Conservation (phyloP, 2,329 filamentous ascomycete genomes). For the Exophiala alcalophila region DNA sequence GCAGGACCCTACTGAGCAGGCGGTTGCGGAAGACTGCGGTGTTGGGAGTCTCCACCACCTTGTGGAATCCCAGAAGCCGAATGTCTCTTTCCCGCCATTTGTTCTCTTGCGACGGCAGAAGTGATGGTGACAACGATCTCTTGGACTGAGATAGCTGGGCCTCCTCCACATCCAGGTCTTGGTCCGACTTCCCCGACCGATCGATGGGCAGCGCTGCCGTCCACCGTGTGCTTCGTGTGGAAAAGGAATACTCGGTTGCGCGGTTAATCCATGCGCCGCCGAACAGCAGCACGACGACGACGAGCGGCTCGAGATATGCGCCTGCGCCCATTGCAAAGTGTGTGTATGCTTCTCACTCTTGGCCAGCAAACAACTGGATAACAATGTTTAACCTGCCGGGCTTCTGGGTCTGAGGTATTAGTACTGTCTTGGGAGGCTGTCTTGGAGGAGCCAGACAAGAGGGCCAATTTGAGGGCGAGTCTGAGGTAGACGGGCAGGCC, state of each 20-base stretch:
- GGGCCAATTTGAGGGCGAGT: too few species aligned
- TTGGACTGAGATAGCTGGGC: conserved; percentile 23
- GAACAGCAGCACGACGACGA: conserved; percentile 59
- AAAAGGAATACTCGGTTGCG: conserved; percentile 38
- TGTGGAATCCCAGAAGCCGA: conserved; percentile 45
- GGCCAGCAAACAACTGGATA: too few species aligned
- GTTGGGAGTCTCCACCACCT: conserved; percentile 58
- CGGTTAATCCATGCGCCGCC: conserved; percentile 63
- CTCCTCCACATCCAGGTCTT: conserved; percentile 18
- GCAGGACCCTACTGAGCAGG: conserved; percentile 61
- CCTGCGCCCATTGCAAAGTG: conserved; percentile 50
- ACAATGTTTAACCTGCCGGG: too few species aligned
- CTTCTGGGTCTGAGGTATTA: too few species aligned
- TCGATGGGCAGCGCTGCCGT: conserved; percentile 21
- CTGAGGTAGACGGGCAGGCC: too few species aligned
- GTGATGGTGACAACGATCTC: conserved; percentile 41
- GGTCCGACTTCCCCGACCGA: conserved; percentile 11
- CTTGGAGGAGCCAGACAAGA: too few species aligned
- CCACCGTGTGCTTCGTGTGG: conserved; percentile 19
- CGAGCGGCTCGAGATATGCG: conserved; percentile 59
- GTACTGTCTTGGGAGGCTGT: too few species aligned
- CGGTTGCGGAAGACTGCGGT: conserved; percentile 59
- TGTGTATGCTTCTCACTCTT: neutral
- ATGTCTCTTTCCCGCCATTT: conserved; percentile 53
- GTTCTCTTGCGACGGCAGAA: conserved; percentile 42